These are phyloP conservation scores for Globisporangium nunn DNA, from an alignment of 352 stramenopile genomes.

Conservation along the genomic window DNA sequence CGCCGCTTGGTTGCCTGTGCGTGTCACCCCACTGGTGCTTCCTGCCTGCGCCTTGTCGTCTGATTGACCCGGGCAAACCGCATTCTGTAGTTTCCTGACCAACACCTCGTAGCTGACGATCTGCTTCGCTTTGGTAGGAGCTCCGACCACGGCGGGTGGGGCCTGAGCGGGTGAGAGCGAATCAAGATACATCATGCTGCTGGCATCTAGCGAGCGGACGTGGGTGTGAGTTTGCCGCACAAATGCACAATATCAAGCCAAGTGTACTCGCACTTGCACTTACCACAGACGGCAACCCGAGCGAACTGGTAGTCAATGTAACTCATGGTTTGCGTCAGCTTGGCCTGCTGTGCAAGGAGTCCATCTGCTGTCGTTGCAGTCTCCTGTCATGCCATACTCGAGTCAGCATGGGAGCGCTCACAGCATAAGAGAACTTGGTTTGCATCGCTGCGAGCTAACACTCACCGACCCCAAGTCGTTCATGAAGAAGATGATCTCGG, in stretches of 20 bases:
- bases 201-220: conserved; percentile 1
- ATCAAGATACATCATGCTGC: neutral
- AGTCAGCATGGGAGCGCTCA: no score
- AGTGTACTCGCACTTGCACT: neutral
- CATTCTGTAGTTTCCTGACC: conserved; percentile 25
- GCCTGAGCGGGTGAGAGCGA: neutral
- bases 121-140: conserved; percentile 3
- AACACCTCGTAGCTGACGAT: conserved; percentile 18
- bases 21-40: neutral
- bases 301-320: conserved; percentile 35
- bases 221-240: neutral
- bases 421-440: neutral
- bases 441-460: neutral
- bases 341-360: conserved; percentile 40
- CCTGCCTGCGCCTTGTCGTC: neutral
- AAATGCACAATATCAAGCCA: neutral
- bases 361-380: conserved; percentile 37
- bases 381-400: conserved; percentile 15
- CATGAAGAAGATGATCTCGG: conserved; percentile 74
- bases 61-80: conserved; percentile 10
- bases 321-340: conserved; percentile 29
- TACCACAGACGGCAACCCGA: conserved; percentile 18
- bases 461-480: conserved; percentile 58
- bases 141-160: no score
- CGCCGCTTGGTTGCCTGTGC: conserved; percentile 1